Conservation (phyloP, 73 alveolate species). For the Paramecium octaurelia region DNA sequence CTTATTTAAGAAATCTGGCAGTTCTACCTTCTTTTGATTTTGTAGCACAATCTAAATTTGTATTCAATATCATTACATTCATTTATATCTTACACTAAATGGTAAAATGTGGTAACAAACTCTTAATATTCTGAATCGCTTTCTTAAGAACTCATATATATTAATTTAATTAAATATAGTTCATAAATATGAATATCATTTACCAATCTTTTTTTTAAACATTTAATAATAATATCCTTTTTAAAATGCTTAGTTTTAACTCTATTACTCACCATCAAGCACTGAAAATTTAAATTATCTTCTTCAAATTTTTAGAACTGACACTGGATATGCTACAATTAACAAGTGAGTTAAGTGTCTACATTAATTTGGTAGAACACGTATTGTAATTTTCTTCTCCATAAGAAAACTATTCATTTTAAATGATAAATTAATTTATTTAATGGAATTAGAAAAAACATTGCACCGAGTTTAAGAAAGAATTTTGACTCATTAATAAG, state of each 20-base stretch:
- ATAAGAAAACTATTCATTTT: neutral
- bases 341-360: too few relatives aligned
- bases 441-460: conserved; percentile 53
- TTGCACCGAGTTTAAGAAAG: conserved; percentile 14
- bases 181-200: neutral
- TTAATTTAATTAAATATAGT: neutral
- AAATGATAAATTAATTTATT: neutral
- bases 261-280: neutral
- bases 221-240: neutral
- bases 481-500: neutral
- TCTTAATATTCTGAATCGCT: conserved; percentile 9
- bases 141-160: neutral
- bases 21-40: neutral
- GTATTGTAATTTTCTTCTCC: too few relatives aligned
- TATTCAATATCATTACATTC: neutral
- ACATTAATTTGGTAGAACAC: too few relatives aligned
- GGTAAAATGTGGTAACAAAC: neutral
- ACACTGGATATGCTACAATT: neutral
- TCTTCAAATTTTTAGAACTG: neutral
- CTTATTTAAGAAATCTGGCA: neutral
- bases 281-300: neutral
- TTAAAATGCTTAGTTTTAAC: neutral
- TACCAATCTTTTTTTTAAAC: neutral
- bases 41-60: neutral
- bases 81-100: neutral